phyloP scores from a whole-genome alignment of 306 rosid species.

The Trifolium repens region DNA sequence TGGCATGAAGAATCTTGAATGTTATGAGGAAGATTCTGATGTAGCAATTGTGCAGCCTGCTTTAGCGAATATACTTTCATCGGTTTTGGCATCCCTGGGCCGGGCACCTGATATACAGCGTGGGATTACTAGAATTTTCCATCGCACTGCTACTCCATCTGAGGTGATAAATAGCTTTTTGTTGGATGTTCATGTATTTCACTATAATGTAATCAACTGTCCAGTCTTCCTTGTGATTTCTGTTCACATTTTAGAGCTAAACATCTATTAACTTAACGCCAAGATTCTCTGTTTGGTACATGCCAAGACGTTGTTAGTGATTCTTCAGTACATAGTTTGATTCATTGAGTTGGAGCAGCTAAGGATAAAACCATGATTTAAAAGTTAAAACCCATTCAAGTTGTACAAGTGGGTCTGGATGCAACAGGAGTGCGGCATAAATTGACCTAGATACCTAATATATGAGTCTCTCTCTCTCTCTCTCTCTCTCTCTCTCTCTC shows the following conservation, averaged over 20 bases:
- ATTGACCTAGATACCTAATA: too few species aligned
- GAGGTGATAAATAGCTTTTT: slow-evolving; percentile 66
- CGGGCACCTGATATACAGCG: slow-evolving; percentile 88
- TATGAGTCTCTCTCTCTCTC: too few species aligned
- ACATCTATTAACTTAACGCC: slow-evolving; percentile 22
- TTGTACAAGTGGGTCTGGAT: too few species aligned
- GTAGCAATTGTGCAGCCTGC: slow-evolving; percentile 53
- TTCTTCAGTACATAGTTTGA: too few species aligned
- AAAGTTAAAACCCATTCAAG: too few species aligned
- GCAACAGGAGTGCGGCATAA: too few species aligned
- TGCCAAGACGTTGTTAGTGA: too few species aligned
- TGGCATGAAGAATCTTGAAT: slow-evolving; percentile 47
- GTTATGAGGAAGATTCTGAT: slow-evolving; percentile 50
- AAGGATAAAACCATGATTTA: too few species aligned
- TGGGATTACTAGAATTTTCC: slow-evolving; percentile 90
- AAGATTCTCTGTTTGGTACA: slow-evolving; percentile 29
- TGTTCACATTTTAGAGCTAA: slow-evolving; percentile 11
- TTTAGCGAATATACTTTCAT: slow-evolving; percentile 64
- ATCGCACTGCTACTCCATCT: slow-evolving; percentile 77
- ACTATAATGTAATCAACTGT: slow-evolving; percentile 27
- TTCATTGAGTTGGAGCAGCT: too few species aligned
- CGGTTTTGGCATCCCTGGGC: slow-evolving; percentile 72
- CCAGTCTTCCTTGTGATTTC: slow-evolving; percentile 29
- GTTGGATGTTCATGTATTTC: slow-evolving; percentile 27
- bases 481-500: too few species aligned